These are phyloP conservation scores for Aspergillus texensis DNA, from an alignment of 2,329 filamentous ascomycete species.

Conservation along the genomic window DNA sequence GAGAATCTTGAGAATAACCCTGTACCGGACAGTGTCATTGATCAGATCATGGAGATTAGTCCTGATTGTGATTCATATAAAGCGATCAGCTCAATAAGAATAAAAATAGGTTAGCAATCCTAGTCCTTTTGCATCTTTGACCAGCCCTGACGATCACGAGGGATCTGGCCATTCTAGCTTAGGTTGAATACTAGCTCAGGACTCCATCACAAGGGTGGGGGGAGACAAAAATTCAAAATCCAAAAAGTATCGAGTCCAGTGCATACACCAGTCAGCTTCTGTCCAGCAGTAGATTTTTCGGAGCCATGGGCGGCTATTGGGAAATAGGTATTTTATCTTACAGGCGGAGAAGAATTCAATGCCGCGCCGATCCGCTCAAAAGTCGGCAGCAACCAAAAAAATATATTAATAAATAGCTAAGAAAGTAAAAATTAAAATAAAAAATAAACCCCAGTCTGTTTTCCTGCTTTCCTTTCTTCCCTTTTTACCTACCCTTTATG, in stretches of 20 bases:
- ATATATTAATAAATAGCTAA: too few relatives aligned
- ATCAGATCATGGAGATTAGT: not conserved
- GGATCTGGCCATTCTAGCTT: not conserved
- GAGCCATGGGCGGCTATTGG: slow-evolving; percentile 24
- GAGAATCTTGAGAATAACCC: not conserved
- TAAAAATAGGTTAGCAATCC: not conserved
- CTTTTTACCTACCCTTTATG: too few relatives aligned
- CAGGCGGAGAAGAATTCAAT: slow-evolving; percentile 3
- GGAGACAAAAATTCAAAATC: not conserved
- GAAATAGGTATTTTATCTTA: slow-evolving; percentile 15
- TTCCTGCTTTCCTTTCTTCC: not conserved
- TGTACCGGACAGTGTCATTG: not conserved
- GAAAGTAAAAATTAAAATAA: too few relatives aligned
- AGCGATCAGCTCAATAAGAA: not conserved
- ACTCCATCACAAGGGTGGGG: not conserved
- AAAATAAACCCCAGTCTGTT: too few relatives aligned
- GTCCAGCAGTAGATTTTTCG: slow-evolving; percentile 13
- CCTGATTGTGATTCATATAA: not conserved
- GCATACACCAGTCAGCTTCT: slow-evolving; percentile 13
- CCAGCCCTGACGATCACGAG: slow-evolving; percentile 13
- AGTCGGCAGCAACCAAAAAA: not conserved
- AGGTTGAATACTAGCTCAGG: not conserved
- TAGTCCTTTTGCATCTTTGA: not conserved
- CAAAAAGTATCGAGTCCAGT: not conserved
- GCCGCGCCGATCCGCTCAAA: not conserved